Evolutionary conservation across 2,329 filamentous ascomycete genomes (phyloP).

Genomic region (Penicillium verrucosum): DNA sequence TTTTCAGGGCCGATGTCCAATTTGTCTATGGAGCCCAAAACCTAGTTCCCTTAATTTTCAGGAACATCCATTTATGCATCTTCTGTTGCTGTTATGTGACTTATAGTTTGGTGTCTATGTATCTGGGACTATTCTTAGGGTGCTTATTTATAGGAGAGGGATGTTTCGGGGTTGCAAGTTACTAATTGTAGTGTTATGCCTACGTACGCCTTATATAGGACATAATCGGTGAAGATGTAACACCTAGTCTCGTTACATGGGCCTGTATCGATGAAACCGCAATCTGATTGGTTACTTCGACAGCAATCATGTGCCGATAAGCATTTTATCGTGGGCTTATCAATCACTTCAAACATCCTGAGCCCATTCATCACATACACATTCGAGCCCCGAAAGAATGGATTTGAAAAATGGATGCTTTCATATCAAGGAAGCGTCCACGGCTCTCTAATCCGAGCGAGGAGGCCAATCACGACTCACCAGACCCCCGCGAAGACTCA

Average conservation of each 20-base stretch:
- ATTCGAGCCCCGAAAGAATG: neutral
- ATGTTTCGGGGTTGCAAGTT: conserved; percentile 52
- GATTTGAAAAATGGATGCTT: conserved; percentile 38
- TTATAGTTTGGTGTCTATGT: no score
- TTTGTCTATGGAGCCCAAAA: no score
- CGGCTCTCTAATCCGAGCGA: conserved; percentile 17
- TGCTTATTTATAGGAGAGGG: conserved; percentile 46
- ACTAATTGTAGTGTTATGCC: conserved; percentile 55
- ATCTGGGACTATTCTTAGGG: no score
- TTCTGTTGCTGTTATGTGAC: no score
- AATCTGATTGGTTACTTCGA: conserved; percentile 30
- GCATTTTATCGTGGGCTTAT: conserved; percentile 10
- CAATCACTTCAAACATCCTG: neutral
- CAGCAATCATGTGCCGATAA: conserved; percentile 31
- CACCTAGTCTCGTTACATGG: neutral
- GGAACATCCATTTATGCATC: no score
- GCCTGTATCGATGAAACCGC: neutral
- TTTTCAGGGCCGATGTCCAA: no score
- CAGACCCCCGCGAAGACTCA: conserved; percentile 60
- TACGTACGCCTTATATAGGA: conserved; percentile 14
- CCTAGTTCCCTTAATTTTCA: no score
- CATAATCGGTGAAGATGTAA: neutral
- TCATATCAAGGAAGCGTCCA: conserved; percentile 38
- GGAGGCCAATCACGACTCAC: conserved; percentile 8
- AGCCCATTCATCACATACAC: neutral